These are phyloP conservation scores for Trichomonas vaginalis DNA, from an alignment of 208 protist genomes.

Conservation along the genomic window DNA sequence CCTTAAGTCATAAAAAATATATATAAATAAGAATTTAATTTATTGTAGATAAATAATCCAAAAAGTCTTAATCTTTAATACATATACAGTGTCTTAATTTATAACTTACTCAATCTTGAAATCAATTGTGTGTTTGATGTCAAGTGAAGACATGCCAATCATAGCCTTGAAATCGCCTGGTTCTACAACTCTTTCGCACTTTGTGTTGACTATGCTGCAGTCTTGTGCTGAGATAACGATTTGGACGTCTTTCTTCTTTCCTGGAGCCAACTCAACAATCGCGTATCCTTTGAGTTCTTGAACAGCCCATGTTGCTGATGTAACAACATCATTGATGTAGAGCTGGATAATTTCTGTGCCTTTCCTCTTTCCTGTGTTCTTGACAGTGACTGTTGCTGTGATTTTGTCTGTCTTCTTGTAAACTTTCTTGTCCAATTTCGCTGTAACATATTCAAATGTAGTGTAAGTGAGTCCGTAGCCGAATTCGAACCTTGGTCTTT, in stretches of 20 bases:
- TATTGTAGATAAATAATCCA: too few species aligned
- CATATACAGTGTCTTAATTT: too few species aligned
- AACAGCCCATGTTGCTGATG: background rate
- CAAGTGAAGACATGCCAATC: background rate
- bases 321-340: constrained; percentile 22
- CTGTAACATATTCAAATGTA: constrained; percentile 22
- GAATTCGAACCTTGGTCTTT: constrained; percentile 25
- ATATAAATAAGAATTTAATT: too few species aligned
- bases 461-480: constrained; percentile 38
- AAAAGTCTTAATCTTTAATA: too few species aligned
- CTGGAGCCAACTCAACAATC: background rate
- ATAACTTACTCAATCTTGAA: background rate
- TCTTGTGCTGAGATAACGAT: background rate
- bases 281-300: constrained; percentile 3
- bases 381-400: constrained; percentile 13
- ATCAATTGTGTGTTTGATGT: background rate
- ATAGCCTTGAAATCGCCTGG: background rate
- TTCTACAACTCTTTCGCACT: background rate
- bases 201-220: background rate
- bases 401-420: background rate
- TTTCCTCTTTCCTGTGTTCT: constrained; percentile 25
- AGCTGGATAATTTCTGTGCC: constrained; percentile 36
- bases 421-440: background rate
- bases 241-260: background rate
- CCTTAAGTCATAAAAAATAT: too few species aligned